These are phyloP conservation scores for Pseudomicrostroma phylloplanum DNA, from an alignment of 1,284 basidiomycete species.

Conservation along the genomic window DNA sequence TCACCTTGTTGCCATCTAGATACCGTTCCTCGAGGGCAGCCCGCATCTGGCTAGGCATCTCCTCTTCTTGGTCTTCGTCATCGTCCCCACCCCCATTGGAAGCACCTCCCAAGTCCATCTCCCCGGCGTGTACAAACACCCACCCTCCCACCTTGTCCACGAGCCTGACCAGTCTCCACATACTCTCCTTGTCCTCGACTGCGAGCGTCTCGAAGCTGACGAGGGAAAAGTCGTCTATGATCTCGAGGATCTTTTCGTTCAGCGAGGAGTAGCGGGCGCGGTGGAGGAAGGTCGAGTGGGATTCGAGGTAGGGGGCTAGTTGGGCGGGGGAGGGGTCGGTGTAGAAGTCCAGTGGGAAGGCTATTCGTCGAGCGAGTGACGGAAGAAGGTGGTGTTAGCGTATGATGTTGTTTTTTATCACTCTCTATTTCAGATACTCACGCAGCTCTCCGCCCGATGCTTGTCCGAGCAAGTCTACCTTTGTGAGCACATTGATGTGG, in stretches of 20 bases:
- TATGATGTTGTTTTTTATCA: not conserved
- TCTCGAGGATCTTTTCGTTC: conserved; percentile 80
- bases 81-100: conserved; percentile 14
- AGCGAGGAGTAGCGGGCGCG: conserved; percentile 51
- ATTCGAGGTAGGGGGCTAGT: conserved; percentile 18
- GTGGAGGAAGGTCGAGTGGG: not conserved
- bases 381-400: not conserved
- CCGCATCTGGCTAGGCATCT: not conserved
- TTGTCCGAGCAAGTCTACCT: conserved; percentile 74
- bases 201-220: conserved; percentile 96
- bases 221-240: conserved; percentile 89
- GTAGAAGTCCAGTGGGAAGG: conserved; percentile 95
- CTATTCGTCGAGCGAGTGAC: conserved; percentile 54
- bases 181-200: conserved; percentile 44
- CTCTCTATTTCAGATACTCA: not conserved
- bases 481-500: conserved; percentile 93
- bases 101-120: not conserved
- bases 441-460: conserved; percentile 9
- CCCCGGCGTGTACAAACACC: conserved; percentile 24
- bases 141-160: conserved; percentile 48
- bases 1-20: not conserved
- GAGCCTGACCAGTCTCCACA: conserved; percentile 40
- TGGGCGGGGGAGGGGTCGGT: conserved; percentile 75
- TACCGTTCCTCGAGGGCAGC: not conserved
- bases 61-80: conserved; percentile 9